Evolutionary conservation across 2,329 filamentous ascomycete genomes (phyloP).

Genomic region (Nigrograna mackinnonii): DNA sequence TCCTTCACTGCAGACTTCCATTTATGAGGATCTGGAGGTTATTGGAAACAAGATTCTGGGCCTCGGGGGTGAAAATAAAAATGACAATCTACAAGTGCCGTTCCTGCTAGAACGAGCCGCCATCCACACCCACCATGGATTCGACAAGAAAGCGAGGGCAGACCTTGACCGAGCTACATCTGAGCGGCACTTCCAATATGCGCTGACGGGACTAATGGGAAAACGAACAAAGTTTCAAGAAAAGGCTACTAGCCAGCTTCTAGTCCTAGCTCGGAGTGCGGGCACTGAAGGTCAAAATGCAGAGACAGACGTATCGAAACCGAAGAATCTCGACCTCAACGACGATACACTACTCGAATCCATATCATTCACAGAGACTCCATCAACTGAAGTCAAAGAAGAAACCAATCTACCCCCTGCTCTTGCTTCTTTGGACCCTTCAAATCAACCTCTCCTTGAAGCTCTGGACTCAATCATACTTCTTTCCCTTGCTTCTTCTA

Average conservation of each 20-base stretch:
- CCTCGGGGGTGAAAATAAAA: constrained; percentile 19
- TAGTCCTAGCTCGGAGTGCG: constrained; percentile 83
- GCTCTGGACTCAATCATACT: constrained; percentile 90
- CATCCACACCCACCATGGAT: constrained; percentile 81
- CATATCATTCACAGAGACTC: constrained; percentile 72
- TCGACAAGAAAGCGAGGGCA: constrained; percentile 73
- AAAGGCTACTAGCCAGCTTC: constrained; percentile 81
- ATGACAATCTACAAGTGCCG: constrained; percentile 51
- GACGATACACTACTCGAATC: constrained; percentile 91
- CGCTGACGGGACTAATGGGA: constrained; percentile 81
- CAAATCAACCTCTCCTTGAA: constrained; percentile 78
- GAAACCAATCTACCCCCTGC: constrained; percentile 60
- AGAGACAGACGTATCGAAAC: constrained; percentile 45
- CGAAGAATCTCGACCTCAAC: constrained; percentile 77
- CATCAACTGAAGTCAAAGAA: constrained; percentile 46
- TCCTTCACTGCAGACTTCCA: constrained; percentile 60
- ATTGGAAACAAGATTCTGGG: constrained; percentile 51
- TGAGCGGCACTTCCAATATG: constrained; percentile 75
- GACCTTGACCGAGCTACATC: constrained; percentile 70
- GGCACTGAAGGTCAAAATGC: constrained; percentile 17
- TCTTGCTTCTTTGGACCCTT: constrained; percentile 70
- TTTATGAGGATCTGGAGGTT: constrained; percentile 63
- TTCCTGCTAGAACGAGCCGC: constrained; percentile 83
- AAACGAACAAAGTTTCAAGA: constrained; percentile 83
- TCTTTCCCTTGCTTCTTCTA: constrained; percentile 76